Evolutionary conservation across 805 yeast genomes (phyloP), one percentile per base, ranked within the genome.

Genomic region (Ogataea allantospora): DNA sequence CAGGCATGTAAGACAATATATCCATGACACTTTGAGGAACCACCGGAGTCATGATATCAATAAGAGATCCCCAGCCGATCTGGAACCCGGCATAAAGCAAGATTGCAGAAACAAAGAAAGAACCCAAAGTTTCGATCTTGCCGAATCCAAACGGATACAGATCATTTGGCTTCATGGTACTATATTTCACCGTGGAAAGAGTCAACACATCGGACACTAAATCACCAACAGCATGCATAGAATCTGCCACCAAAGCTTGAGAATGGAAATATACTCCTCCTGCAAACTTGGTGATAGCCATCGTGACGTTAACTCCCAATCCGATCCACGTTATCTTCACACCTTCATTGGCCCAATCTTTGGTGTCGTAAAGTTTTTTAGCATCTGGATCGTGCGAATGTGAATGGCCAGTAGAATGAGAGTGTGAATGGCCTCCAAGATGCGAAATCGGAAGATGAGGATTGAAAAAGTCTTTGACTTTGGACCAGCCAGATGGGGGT

Each of bases 251-350:
- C 40, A 93, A 73, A 2, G 97, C 89, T 59, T 89, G 96, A 0
- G 99, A 93, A 60, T 93, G 95, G 73, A 93, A 93, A 25, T 79
- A 79, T 12, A 87, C 69, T 6, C 99, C 99, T 20, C 98, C 98
- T 15, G 79, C 62, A 18, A 88, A 89, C 60, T 93, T 93, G 21
- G 89, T 81, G 2, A 76, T 67, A 0, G 96, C 97, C 82, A 93
- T 81, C 10, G 84, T 79, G 9, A 87, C 77, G 57, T 93, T 93
- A 28, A 86, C 87, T 19, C 80, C 63, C 27, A 91, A 70, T 0
- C 99, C 99, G 35, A 91, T 69, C 86, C 95, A 84, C 0, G 99
- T 91, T 50, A 91, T 88, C 50, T 93, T 73, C 12, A 88, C 95
- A 9, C 95, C 96, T 2, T 96, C 95, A 55, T 88, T 86, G 16